Evolutionary conservation across 1,139 yeast species (phyloP).

Genomic region (Dujonia santamariae): DNA sequence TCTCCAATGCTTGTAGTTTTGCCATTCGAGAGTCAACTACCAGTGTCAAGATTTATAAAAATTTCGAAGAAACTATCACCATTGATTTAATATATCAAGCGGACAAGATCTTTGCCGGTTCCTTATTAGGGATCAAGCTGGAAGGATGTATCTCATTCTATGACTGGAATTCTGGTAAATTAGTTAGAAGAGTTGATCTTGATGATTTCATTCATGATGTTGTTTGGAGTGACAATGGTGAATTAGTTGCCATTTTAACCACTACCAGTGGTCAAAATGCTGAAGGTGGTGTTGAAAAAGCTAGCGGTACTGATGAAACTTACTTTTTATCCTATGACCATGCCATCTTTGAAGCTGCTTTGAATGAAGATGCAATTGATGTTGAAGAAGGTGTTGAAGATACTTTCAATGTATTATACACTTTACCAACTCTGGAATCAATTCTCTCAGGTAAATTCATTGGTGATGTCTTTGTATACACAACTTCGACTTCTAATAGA

Average conservation of each 20-base stretch:
- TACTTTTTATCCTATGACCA: slow-evolving; percentile 75
- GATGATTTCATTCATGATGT: slow-evolving; percentile 71
- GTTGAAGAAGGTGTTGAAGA: slow-evolving; percentile 87
- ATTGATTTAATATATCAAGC: slow-evolving; percentile 71
- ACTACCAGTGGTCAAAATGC: slow-evolving; percentile 27
- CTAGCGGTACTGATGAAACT: slow-evolving; percentile 51
- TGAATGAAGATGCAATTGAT: slow-evolving; percentile 55
- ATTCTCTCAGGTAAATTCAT: slow-evolving; percentile 91
- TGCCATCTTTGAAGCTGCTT: slow-evolving; percentile 63
- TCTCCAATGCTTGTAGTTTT: slow-evolving; percentile 63
- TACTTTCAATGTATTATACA: slow-evolving; percentile 80
- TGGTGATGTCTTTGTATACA: slow-evolving; percentile 93
- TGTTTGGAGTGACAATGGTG: slow-evolving; percentile 93
- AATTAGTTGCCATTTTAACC: slow-evolving; percentile 74
- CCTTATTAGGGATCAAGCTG: slow-evolving; percentile 75
- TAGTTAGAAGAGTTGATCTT: slow-evolving; percentile 83
- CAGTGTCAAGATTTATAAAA: slow-evolving; percentile 69
- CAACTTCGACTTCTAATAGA: slow-evolving; percentile 77
- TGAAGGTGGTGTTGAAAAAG: slow-evolving; percentile 12
- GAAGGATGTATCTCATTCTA: slow-evolving; percentile 83
- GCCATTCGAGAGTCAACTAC: slow-evolving; percentile 76
- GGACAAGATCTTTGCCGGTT: slow-evolving; percentile 82
- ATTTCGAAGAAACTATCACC: slow-evolving; percentile 74
- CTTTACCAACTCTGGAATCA: slow-evolving; percentile 66
- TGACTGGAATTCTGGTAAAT: slow-evolving; percentile 86